phyloP scores from a whole-genome alignment of 140 eudicot genomes.

The Stevia rebaudiana region DNA sequence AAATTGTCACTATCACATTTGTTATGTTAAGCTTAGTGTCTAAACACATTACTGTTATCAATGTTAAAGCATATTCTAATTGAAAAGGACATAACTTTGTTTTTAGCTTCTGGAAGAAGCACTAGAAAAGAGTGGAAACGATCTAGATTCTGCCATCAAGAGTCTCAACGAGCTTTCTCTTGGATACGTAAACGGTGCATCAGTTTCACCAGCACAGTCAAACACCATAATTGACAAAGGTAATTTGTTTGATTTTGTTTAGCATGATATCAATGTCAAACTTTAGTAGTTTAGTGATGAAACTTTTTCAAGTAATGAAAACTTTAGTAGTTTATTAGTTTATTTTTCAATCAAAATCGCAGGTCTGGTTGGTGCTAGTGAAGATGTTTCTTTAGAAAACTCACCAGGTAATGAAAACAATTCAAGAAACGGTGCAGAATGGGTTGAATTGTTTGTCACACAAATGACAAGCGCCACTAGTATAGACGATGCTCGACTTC shows the following conservation, averaged over 20 bases:
- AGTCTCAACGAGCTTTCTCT: slow-evolving; percentile 50
- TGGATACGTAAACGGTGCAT: slow-evolving; percentile 35
- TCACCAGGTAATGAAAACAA: slow-evolving; percentile 31
- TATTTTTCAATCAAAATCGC: slow-evolving; percentile 4
- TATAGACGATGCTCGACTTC: slow-evolving; percentile 80
- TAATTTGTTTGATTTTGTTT: slow-evolving; percentile 16
- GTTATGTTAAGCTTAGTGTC: not conserved
- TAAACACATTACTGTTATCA: not conserved
- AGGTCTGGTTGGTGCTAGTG: slow-evolving; percentile 35
- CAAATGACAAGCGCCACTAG: slow-evolving; percentile 76
- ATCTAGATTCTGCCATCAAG: slow-evolving; percentile 62
- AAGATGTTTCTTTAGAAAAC: slow-evolving; percentile 31
- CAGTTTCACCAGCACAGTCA: slow-evolving; percentile 32
- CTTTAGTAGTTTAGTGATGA: too few relatives aligned
- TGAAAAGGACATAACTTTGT: not conserved
- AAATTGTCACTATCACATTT: not conserved
- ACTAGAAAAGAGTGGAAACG: slow-evolving; percentile 56
- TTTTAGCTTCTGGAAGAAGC: slow-evolving; percentile 64
- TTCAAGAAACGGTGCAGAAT: slow-evolving; percentile 57
- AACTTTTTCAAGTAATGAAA: too few relatives aligned
- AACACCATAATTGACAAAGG: slow-evolving; percentile 37
- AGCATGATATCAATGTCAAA: too few relatives aligned
- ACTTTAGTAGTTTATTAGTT: too few relatives aligned
- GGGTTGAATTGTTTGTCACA: slow-evolving; percentile 83
- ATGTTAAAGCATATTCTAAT: not conserved